Percentiles rank a stretch among this genome's conserved stretches.
These are phyloP conservation scores for Apophysomyces variabilis DNA, from an alignment of 371 early-diverging fungal genomes.

Conservation along the genomic window DNA sequence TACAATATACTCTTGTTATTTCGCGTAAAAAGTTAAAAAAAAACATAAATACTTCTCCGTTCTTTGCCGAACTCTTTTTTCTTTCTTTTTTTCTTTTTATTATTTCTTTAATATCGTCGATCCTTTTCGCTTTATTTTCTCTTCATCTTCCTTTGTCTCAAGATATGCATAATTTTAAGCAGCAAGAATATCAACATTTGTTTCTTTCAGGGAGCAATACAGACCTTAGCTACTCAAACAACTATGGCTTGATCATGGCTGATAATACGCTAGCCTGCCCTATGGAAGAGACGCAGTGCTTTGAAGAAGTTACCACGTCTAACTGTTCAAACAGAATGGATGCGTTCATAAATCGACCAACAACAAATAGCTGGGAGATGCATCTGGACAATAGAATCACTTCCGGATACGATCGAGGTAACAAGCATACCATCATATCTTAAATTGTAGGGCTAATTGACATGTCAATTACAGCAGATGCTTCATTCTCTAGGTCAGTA, in stretches of 20 bases:
- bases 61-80: background rate
- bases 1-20: background rate
- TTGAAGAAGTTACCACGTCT: background rate
- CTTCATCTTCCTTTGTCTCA: background rate
- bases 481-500: too few species aligned
- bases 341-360: background rate
- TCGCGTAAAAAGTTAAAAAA: background rate
- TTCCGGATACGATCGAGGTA: background rate
- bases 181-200: background rate
- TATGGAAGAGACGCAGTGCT: background rate
- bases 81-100: background rate
- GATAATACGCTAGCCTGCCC: background rate
- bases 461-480: background rate
- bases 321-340: background rate
- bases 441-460: background rate
- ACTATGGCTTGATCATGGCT: background rate
- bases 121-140: background rate
- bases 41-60: background rate
- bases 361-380: background rate
- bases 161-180: background rate
- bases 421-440: background rate
- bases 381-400: background rate
- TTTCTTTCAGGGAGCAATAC: background rate
- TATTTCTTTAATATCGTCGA: background rate
- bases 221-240: background rate